Conservation (phyloP, 2,329 filamentous ascomycete species). For the Chrysoporthe deuterocubensis region DNA sequence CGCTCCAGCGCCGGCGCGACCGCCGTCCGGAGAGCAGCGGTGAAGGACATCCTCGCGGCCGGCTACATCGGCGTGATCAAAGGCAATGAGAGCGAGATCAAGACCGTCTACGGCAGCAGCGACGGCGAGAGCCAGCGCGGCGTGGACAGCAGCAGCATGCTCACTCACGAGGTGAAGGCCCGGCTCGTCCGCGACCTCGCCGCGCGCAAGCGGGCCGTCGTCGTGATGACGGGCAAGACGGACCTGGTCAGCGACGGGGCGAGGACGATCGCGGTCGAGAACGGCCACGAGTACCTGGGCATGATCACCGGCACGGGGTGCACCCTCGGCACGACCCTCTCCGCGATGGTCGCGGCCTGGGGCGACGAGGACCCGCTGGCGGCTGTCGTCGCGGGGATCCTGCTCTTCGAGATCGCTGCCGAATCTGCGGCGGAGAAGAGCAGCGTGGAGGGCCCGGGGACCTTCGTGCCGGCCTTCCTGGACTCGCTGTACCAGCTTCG, state of each 20-base stretch:
- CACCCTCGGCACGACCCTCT: slow-evolving; percentile 80
- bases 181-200: slow-evolving; percentile 70
- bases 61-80: slow-evolving; percentile 91
- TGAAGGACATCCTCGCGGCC: slow-evolving; percentile 69
- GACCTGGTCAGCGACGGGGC: slow-evolving; percentile 80
- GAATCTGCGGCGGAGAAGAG: slow-evolving; percentile 67
- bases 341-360: slow-evolving; percentile 71
- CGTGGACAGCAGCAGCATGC: slow-evolving; percentile 75
- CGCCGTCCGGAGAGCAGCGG: slow-evolving; percentile 69
- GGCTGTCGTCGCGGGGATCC: slow-evolving; percentile 72
- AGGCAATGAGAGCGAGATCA: slow-evolving; percentile 89
- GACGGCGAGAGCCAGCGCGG: slow-evolving; percentile 70
- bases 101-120: slow-evolving; percentile 66
- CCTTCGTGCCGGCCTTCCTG: slow-evolving; percentile 83
- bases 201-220: slow-evolving; percentile 67
- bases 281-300: slow-evolving; percentile 75
- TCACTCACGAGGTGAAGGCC: slow-evolving; percentile 53
- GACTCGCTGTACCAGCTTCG: slow-evolving; percentile 65
- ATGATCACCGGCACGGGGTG: slow-evolving; percentile 82
- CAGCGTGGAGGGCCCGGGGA: slow-evolving; percentile 78
- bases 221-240: slow-evolving; percentile 79
- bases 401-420: slow-evolving; percentile 77
- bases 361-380: slow-evolving; percentile 64
- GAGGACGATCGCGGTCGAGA: slow-evolving; percentile 69
- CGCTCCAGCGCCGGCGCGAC: slow-evolving; percentile 73